phyloP scores from a whole-genome alignment of 176 grass and related monocot genomes.

The Zoysia japonica region DNA sequence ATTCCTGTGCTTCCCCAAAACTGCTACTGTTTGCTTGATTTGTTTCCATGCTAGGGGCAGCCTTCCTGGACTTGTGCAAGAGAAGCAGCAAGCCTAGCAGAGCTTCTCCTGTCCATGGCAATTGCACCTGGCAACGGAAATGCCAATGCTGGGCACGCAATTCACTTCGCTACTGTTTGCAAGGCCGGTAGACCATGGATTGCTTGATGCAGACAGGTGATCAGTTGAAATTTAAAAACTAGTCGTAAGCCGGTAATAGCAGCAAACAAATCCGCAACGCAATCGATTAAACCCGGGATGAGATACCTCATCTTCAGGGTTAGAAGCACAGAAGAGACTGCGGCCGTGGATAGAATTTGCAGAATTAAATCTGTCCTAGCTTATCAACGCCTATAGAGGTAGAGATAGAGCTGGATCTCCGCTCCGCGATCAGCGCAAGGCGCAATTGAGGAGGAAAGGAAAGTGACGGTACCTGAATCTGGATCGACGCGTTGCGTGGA shows the following conservation, averaged over 20 bases:
- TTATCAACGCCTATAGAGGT: too few species aligned
- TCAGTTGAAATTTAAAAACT: background rate
- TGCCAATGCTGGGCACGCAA: background rate
- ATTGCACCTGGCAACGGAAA: background rate
- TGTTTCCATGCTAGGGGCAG: background rate
- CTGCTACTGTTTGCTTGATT: background rate
- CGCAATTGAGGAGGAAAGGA: background rate
- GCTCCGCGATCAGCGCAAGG: background rate
- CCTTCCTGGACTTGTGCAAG: background rate
- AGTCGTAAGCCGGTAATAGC: background rate
- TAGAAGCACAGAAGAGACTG: background rate
- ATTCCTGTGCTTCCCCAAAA: background rate
- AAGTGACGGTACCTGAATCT: slow-evolving; percentile 27
- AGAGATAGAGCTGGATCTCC: background rate
- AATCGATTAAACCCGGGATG: background rate
- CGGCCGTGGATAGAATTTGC: too few species aligned
- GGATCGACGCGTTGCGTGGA: background rate
- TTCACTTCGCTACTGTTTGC: background rate
- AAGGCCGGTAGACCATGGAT: background rate
- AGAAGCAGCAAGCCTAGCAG: background rate
- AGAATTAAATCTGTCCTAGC: too few species aligned
- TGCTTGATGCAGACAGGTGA: background rate
- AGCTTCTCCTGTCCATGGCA: too few species aligned
- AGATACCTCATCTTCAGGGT: background rate
- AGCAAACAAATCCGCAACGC: background rate